Percentiles rank a stretch among this genome's conserved stretches.
Evolutionary conservation across 495 filamentous ascomycete species (phyloP).

Genomic region (Peziza echinospora): DNA sequence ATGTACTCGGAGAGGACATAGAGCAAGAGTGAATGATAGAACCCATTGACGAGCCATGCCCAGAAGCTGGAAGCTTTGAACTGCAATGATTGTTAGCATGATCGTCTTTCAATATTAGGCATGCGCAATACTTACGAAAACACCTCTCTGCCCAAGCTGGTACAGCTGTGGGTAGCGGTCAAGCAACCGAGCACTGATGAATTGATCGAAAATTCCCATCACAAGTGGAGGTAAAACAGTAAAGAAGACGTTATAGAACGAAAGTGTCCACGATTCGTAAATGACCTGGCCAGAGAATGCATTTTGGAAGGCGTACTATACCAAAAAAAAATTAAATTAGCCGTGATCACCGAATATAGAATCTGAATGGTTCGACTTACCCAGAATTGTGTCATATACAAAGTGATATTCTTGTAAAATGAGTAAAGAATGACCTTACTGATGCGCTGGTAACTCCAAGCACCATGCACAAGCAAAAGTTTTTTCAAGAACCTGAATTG

Average conservation of each 20-base stretch:
- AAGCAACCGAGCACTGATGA: conserved; percentile 84
- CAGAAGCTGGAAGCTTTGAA: conserved; percentile 83
- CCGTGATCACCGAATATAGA: neutral
- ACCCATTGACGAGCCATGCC: conserved; percentile 79
- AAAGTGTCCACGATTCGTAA: conserved; percentile 97
- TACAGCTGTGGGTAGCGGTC: conserved; percentile 97
- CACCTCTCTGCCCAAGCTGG: conserved; percentile 71
- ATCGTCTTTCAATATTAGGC: neutral
- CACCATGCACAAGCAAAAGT: conserved; percentile 81
- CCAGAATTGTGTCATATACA: conserved; percentile 99
- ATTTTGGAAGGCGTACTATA: conserved; percentile 87
- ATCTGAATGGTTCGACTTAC: conserved; percentile 27
- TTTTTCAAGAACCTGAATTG: conserved; percentile 95
- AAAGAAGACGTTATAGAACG: conserved; percentile 98
- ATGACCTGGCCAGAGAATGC: conserved; percentile 95
- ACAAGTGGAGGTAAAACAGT: conserved; percentile 84
- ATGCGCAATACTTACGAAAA: conserved; percentile 29
- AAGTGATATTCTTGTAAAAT: conserved; percentile 96
- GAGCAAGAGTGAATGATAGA: conserved; percentile 84
- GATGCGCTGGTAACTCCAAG: conserved; percentile 95
- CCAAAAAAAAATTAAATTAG: conserved; percentile 26
- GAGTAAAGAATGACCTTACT: conserved; percentile 94
- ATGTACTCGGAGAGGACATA: conserved; percentile 70
- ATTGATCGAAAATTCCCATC: conserved; percentile 95
- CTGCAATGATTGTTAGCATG: conserved; percentile 4